These are phyloP conservation scores for Dactylellina drechsleri DNA, from an alignment of 2,329 filamentous ascomycete species.

Conservation along the genomic window DNA sequence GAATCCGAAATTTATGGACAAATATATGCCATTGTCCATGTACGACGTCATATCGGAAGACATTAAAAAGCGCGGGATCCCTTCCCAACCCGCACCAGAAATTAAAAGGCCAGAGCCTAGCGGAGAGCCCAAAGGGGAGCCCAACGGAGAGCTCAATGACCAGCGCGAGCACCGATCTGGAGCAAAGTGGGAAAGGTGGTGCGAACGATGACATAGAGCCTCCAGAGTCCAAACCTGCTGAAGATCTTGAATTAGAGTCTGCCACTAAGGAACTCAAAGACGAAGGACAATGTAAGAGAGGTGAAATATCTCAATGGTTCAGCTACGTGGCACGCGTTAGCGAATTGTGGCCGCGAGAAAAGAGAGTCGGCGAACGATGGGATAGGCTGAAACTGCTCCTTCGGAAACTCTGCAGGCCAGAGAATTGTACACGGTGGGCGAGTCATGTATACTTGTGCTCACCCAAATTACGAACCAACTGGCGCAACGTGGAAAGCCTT, in stretches of 20 bases:
- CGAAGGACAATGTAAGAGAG: background rate
- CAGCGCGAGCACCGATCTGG: too few relatives aligned
- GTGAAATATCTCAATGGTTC: conserved; percentile 23
- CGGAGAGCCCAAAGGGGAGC: too few relatives aligned
- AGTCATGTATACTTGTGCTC: background rate
- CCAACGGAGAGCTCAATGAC: too few relatives aligned
- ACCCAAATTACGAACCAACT: background rate
- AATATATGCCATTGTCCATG: conserved; percentile 5
- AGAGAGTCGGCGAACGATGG: conserved; percentile 26
- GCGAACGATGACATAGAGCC: too few relatives aligned
- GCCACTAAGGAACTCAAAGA: background rate
- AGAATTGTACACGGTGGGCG: conserved; percentile 17
- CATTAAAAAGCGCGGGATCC: background rate
- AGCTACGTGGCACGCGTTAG: conserved; percentile 9
- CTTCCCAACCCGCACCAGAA: too few relatives aligned
- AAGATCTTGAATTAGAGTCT: background rate
- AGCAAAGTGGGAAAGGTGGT: too few relatives aligned
- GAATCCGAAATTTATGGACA: conserved; percentile 26
- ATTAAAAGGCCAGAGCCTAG: too few relatives aligned
- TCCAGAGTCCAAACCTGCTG: too few relatives aligned
- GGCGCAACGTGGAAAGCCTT: background rate
- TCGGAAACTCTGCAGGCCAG: conserved; percentile 21
- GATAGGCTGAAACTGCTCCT: conserved; percentile 10
- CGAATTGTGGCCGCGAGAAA: conserved; percentile 22
- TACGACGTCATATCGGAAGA: background rate